A percentile compares a stretch with the other conserved stretches of the same genome.
These are phyloP conservation scores for Fusarium ambrosium DNA, from an alignment of 2,329 filamentous ascomycete genomes.

Conservation along the genomic window DNA sequence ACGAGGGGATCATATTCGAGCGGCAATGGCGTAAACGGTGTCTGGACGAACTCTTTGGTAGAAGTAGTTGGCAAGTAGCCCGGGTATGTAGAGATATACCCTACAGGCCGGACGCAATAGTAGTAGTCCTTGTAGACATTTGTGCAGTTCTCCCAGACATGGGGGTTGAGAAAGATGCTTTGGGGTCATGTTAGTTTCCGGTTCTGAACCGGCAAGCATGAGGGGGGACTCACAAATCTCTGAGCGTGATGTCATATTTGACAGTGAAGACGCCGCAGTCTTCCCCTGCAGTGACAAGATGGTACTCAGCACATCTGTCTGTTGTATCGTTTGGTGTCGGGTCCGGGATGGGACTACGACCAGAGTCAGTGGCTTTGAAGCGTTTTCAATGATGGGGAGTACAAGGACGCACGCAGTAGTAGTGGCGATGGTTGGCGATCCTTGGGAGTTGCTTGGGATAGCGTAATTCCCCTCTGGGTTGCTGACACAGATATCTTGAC, in stretches of 20 bases:
- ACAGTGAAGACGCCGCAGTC: constrained; percentile 8
- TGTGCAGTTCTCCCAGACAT: constrained; percentile 20
- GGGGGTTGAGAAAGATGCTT: background rate
- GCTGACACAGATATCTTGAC: background rate
- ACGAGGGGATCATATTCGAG: background rate
- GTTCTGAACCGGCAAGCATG: background rate
- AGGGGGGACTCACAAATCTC: background rate
- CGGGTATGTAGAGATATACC: background rate
- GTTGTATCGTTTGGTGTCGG: constrained; percentile 5
- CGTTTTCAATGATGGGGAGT: background rate
- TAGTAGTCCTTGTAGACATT: constrained; percentile 19
- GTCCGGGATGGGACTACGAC: background rate
- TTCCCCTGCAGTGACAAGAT: constrained; percentile 4
- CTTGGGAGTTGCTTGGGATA: background rate
- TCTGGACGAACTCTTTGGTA: background rate
- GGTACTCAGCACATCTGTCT: constrained; percentile 15
- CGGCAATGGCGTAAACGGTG: background rate
- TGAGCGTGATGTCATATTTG: constrained; percentile 12
- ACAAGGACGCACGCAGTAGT: background rate
- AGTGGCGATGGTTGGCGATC: background rate
- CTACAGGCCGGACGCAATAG: constrained; percentile 22
- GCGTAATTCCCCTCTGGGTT: background rate
- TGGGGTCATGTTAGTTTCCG: background rate
- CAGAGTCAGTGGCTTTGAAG: background rate
- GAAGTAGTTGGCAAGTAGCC: background rate